phyloP scores from a whole-genome alignment of 306 rosid species.

The Citrullus mucosospermus region DNA sequence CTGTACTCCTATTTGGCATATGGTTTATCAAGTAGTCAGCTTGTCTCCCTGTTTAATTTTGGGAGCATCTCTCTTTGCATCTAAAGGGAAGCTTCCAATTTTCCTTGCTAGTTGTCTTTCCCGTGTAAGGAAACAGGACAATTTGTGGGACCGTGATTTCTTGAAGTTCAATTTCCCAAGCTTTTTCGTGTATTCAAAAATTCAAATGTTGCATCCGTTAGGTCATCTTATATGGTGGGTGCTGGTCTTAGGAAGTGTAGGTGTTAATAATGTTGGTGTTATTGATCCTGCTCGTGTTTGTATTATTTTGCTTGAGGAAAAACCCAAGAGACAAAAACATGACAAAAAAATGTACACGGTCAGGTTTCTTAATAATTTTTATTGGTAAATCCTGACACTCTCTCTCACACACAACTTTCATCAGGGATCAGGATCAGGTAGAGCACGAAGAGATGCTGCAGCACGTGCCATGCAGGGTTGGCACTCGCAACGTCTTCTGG shows the following conservation, averaged over 20 bases:
- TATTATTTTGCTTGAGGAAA: neutral
- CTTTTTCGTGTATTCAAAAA: neutral
- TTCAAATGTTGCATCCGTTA: neutral
- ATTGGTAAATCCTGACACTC: neutral
- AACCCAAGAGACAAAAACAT: neutral
- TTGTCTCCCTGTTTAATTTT: neutral
- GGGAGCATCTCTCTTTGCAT: neutral
- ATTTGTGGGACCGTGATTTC: neutral
- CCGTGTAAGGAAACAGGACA: neutral
- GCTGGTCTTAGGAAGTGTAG: neutral
- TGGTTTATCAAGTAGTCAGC: neutral
- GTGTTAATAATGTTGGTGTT: neutral
- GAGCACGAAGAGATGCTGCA: conserved; percentile 96
- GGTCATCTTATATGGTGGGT: neutral
- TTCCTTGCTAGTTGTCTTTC: neutral
- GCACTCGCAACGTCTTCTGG: conserved; percentile 95
- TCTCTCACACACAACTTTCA: neutral
- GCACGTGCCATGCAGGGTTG: conserved; percentile 99
- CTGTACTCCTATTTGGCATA: neutral
- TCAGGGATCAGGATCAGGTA: conserved; percentile 76
- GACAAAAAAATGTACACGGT: neutral
- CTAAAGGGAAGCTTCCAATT: neutral
- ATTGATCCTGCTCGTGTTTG: neutral
- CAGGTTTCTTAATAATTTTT: neutral
- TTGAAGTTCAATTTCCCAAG: neutral